Conservation (phyloP, 495 filamentous ascomycete species). For the Hapsidospora chrysogenum region DNA sequence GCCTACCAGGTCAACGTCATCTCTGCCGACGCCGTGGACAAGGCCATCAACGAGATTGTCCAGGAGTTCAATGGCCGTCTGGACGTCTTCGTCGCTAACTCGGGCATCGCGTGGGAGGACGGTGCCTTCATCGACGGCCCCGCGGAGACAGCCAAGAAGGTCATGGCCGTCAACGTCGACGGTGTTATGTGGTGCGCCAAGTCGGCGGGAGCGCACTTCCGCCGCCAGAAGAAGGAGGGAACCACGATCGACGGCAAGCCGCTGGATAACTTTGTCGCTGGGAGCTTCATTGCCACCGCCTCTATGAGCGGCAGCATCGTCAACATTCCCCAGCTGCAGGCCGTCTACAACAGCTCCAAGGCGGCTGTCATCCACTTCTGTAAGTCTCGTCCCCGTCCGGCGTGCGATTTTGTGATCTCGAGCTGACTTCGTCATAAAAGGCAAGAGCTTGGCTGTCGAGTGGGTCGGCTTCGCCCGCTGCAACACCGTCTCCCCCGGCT, state of each 20-base stretch:
- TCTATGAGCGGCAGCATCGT: slow-evolving; percentile 76
- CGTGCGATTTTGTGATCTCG: not conserved
- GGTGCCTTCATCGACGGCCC: slow-evolving; percentile 50
- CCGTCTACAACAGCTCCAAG: slow-evolving; percentile 80
- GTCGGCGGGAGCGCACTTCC: slow-evolving; percentile 53
- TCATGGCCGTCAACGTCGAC: slow-evolving; percentile 62
- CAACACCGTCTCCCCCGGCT: slow-evolving; percentile 74
- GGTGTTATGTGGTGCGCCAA: slow-evolving; percentile 70
- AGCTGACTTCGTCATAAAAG: slow-evolving; percentile 11
- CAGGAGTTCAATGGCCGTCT: slow-evolving; percentile 57
- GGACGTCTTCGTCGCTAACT: slow-evolving; percentile 69
- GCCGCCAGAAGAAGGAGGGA: slow-evolving; percentile 42
- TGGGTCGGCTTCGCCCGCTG: slow-evolving; percentile 74
- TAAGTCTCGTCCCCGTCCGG: slow-evolving; percentile 20
- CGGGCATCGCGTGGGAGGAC: slow-evolving; percentile 58
- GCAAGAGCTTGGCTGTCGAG: slow-evolving; percentile 65
- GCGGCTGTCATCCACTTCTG: slow-evolving; percentile 73
- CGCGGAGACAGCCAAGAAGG: slow-evolving; percentile 46
- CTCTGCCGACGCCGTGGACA: slow-evolving; percentile 37
- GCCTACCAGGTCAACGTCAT: slow-evolving; percentile 61
- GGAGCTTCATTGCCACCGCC: slow-evolving; percentile 64
- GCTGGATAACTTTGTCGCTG: slow-evolving; percentile 46
- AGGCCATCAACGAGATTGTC: slow-evolving; percentile 39
- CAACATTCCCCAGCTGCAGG: slow-evolving; percentile 76
- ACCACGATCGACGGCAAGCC: slow-evolving; percentile 48